These are phyloP conservation scores for Sungouiozyma intestinalis DNA, from an alignment of 805 yeast species.

Conservation along the genomic window DNA sequence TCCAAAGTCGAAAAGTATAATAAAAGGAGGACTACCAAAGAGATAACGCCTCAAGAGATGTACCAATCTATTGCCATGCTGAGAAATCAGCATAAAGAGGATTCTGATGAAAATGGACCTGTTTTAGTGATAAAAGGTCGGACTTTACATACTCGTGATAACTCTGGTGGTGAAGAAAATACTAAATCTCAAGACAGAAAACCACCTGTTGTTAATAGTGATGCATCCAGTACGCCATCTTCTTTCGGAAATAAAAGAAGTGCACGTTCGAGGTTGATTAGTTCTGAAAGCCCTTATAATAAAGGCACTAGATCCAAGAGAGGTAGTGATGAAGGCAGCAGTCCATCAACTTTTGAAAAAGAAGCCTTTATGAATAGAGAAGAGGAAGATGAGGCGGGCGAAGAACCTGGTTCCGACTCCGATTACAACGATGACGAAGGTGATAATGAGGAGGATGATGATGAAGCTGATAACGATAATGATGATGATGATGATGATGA, in stretches of 20 bases:
- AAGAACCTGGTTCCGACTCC: no score
- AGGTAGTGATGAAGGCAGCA: conserved; percentile 7
- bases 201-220: neutral
- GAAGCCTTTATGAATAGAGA: no score
- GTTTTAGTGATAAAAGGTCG: conserved; percentile 73
- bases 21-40: conserved; percentile 29
- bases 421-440: no score
- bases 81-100: conserved; percentile 40
- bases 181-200: neutral
- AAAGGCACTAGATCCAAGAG: neutral
- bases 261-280: no score
- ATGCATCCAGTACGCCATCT: neutral
- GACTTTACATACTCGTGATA: neutral
- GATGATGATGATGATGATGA: conserved; percentile 1
- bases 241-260: no score
- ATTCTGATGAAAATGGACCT: conserved; percentile 58
- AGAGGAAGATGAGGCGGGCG: no score
- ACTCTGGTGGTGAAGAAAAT: neutral
- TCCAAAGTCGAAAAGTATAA: conserved; percentile 22
- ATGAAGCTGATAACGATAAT: conserved; percentile 7
- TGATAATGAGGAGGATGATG: conserved; percentile 5
- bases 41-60: conserved; percentile 74
- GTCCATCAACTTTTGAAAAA: no score
- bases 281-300: no score
- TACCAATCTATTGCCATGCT: conserved; percentile 74